Percentiles rank a stretch among this genome's conserved stretches.
Evolutionary conservation across 139 green algal genomes (phyloP).

Genomic region (Chara braunii): DNA sequence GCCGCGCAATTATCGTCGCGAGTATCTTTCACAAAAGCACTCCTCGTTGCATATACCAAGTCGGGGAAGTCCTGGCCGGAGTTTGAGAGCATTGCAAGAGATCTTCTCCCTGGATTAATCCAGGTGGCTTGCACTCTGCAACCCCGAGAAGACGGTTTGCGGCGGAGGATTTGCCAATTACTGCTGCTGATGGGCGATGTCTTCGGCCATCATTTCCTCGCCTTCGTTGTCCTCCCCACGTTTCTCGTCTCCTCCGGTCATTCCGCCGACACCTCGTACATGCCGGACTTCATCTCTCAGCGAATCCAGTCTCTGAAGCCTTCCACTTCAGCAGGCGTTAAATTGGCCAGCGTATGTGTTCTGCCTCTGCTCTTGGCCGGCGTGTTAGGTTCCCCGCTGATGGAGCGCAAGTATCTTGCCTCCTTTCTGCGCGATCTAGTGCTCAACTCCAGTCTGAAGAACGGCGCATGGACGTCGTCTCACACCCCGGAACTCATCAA

Average conservation of each 20-base stretch:
- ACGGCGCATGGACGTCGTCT: slow-evolving; percentile 10
- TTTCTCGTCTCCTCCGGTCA: slow-evolving; percentile 23
- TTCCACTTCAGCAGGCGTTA: neutral
- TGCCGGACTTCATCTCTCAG: slow-evolving; percentile 5
- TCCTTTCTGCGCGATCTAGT: slow-evolving; percentile 34
- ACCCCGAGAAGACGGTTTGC: slow-evolving; percentile 26
- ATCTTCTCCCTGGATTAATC: slow-evolving; percentile 26
- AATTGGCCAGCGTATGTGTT: slow-evolving; percentile 25
- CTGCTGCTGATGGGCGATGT: slow-evolving; percentile 16
- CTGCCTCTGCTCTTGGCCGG: slow-evolving; percentile 33
- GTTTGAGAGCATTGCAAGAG: slow-evolving; percentile 29
- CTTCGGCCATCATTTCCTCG: slow-evolving; percentile 20
- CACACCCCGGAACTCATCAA: slow-evolving; percentile 29
- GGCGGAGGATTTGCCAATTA: slow-evolving; percentile 24
- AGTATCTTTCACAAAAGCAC: too few species aligned
- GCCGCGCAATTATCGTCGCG: too few species aligned
- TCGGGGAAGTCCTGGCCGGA: slow-evolving; percentile 9
- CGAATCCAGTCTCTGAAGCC: too few species aligned
- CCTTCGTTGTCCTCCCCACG: slow-evolving; percentile 14
- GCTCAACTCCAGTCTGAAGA: neutral
- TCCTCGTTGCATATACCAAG: slow-evolving; percentile 1
- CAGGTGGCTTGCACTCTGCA: slow-evolving; percentile 33
- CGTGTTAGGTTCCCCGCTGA: slow-evolving; percentile 21
- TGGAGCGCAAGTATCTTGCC: slow-evolving; percentile 18
- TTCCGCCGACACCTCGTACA: slow-evolving; percentile 1